Percentiles rank a stretch among this genome's conserved stretches.
Conservation (phyloP, 2,329 filamentous ascomycete species). For the Thielaviopsis ethacetica region DNA sequence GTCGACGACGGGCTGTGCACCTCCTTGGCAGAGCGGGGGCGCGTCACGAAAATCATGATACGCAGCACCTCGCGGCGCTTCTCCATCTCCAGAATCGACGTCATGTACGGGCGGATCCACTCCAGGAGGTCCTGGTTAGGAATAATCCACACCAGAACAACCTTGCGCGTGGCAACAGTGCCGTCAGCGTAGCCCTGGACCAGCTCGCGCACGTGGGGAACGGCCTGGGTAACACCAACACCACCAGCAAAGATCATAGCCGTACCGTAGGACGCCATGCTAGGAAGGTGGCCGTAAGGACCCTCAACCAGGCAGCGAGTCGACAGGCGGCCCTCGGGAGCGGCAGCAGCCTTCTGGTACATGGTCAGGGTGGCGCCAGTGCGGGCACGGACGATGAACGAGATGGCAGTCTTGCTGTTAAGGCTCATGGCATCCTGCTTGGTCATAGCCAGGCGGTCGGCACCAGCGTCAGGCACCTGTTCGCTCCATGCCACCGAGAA, state of each 20-base stretch:
- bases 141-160: constrained; percentile 65
- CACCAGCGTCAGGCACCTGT: constrained; percentile 34
- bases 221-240: constrained; percentile 65
- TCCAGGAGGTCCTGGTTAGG: constrained; percentile 66
- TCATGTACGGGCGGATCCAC: constrained; percentile 77
- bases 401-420: constrained; percentile 45
- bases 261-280: constrained; percentile 59
- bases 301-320: constrained; percentile 57
- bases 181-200: constrained; percentile 51
- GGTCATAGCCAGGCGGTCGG: constrained; percentile 42
- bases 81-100: constrained; percentile 59
- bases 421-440: constrained; percentile 40
- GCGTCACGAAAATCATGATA: constrained; percentile 63
- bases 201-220: constrained; percentile 58
- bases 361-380: constrained; percentile 58
- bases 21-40: constrained; percentile 60
- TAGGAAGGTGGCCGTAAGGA: constrained; percentile 58
- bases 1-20: constrained; percentile 63
- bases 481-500: constrained; percentile 70
- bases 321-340: constrained; percentile 41
- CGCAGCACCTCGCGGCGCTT: constrained; percentile 56
- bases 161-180: constrained; percentile 53
- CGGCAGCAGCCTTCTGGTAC: constrained; percentile 48
- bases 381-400: constrained; percentile 55
- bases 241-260: constrained; percentile 67